Percentiles rank a stretch among this genome's conserved stretches.
These are phyloP conservation scores for Leishmania braziliensis DNA, from an alignment of 208 protist genomes.

Conservation along the genomic window DNA sequence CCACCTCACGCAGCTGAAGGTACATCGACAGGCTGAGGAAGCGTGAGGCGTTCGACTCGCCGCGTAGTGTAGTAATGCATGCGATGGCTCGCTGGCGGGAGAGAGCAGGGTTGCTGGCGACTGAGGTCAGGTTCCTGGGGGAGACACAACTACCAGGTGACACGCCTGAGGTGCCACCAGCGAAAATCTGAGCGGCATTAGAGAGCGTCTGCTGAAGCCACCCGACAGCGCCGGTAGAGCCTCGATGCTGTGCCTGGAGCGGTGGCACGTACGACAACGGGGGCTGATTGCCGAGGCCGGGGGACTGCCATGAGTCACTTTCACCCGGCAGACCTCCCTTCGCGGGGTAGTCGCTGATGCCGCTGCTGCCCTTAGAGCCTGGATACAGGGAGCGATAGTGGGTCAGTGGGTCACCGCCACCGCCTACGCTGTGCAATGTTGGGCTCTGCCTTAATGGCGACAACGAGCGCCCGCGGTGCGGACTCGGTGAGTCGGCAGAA, in stretches of 20 bases:
- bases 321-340: not conserved
- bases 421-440: not conserved
- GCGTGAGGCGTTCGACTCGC: constrained; percentile 52
- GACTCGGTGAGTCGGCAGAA: constrained; percentile 1
- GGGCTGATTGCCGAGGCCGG: not conserved
- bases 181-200: constrained; percentile 14
- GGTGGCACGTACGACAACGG: not conserved
- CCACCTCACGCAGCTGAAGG: constrained; percentile 68
- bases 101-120: constrained; percentile 18
- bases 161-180: not conserved
- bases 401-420: not conserved
- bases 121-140: not conserved
- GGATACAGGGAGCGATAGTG: not conserved
- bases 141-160: not conserved
- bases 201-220: constrained; percentile 25
- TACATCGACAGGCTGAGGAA: constrained; percentile 68
- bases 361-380: not conserved
- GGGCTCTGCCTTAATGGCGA: not conserved
- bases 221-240: not conserved
- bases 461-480: not conserved
- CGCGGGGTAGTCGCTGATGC: not conserved
- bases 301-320: not conserved
- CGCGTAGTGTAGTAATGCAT: constrained; percentile 35
- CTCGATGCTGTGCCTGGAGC: not conserved
- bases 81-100: constrained; percentile 21